Base-by-base conservation (phyloP, 2,329 filamentous ascomycete species). In the Teratosphaeria gauchensis region DNA sequence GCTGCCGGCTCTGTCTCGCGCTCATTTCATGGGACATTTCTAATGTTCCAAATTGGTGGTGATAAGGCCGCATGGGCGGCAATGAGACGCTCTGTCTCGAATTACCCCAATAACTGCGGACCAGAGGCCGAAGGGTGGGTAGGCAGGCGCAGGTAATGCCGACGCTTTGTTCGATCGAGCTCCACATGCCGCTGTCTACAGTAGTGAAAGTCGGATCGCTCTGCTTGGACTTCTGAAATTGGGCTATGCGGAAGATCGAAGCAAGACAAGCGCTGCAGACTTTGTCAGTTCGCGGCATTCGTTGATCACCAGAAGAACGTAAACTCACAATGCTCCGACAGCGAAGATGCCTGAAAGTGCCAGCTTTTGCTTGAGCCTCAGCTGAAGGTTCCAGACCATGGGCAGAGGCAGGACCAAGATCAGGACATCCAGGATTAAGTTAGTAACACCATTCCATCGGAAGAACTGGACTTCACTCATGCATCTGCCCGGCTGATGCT, bases 371-470 rank as follows among this genome's bases (percentile, higher is more conserved):
- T 67, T 74, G 38, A 61, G 65, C 0, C 77, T 76, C 3, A 80
- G 64, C 31, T 74, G 71, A 7, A 80, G 68, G 2, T 67, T 64
- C 4, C 67, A 63, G 21, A 79, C 67, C 6, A 74, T 72, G 1
- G 75, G 76, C 42, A 80, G 73, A 0, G 77, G 78, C 28, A 80
- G 70, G n/a, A 75, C 55, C 6, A 79, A 62, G 16, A 78, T 73
- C 1, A 70, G 67, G 19, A 79, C 62, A 59, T 79, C 77, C 4
- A 77, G 75, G 3, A 70, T 59, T 19, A 79, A 78, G 58, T 78
- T 73, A 0, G 76, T 75, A 35, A 76, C 77, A 1, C 74, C 76
- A 58, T 74, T 70, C 76, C 76, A 78, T 58, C 74, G 71, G 46
- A 79, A 71, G 0, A 65, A 68, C 19, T 74, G 69, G 31, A 73